A percentile compares a stretch with the other conserved stretches of the same genome.
phyloP scores from a whole-genome alignment of 2,329 filamentous ascomycete species.

The Colletotrichum sansevieriae region DNA sequence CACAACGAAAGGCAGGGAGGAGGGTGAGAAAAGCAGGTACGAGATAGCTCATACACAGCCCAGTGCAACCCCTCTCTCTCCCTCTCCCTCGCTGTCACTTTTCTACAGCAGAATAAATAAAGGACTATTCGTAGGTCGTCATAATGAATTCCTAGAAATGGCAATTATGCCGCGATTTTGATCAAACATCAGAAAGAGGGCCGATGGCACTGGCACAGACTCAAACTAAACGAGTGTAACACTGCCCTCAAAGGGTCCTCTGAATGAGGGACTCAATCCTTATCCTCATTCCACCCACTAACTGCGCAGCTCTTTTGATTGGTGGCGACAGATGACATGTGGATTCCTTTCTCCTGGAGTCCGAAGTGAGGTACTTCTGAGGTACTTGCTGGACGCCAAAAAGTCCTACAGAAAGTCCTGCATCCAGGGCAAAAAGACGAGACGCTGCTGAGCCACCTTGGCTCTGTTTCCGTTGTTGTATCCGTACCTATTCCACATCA shows the following conservation, averaged over 20 bases:
- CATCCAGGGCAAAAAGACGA: conserved; percentile 5
- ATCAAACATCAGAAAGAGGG: conserved; percentile 9
- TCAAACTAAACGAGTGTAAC: conserved; percentile 5
- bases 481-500: background rate
- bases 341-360: conserved; percentile 6
- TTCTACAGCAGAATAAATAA: conserved; percentile 25
- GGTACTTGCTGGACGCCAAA: conserved; percentile 2
- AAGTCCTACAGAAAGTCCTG: conserved; percentile 41
- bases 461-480: conserved; percentile 1
- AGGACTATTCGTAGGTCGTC: conserved; percentile 16
- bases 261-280: no score
- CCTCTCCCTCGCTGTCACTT: no score
- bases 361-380: conserved; percentile 4
- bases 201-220: background rate
- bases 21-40: no score
- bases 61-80: no score
- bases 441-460: no score
- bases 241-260: no score
- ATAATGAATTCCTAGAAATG: background rate
- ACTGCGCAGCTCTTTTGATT: background rate
- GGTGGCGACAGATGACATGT: conserved; percentile 17
- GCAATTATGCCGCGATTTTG: conserved; percentile 8
- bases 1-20: background rate
- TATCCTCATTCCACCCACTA: no score
- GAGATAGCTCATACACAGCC: background rate